Percentiles rank a stretch among this genome's conserved stretches.
phyloP scores from a whole-genome alignment of 306 rosid genomes.

The Oemleria cerasiformis region DNA sequence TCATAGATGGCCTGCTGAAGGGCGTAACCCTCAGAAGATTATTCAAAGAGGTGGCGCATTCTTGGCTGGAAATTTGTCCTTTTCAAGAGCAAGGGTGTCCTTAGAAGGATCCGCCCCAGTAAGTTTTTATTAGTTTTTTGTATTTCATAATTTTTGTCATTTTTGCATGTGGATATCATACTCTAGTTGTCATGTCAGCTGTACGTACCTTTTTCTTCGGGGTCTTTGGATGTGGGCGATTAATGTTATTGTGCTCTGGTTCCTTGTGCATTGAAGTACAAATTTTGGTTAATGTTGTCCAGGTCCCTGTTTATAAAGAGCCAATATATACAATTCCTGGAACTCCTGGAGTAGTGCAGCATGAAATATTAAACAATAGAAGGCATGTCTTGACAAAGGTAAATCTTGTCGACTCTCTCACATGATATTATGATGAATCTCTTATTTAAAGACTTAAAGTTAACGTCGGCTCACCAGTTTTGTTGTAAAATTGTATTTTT shows the following conservation, averaged over 20 bases:
- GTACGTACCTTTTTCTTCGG: background rate
- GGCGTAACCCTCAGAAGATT: slow-evolving; percentile 71
- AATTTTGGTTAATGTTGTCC: slow-evolving; percentile 27
- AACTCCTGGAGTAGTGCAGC: slow-evolving; percentile 85
- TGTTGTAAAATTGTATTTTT: slow-evolving; percentile 11
- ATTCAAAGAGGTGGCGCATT: slow-evolving; percentile 85
- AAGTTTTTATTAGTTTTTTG: slow-evolving; percentile 35
- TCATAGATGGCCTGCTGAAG: slow-evolving; percentile 92
- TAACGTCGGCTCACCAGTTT: background rate
- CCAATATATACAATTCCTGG: slow-evolving; percentile 73
- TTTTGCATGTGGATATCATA: background rate
- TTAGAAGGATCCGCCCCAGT: slow-evolving; percentile 91
- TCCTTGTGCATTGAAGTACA: slow-evolving; percentile 24
- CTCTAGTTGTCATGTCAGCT: background rate
- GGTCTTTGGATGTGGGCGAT: slow-evolving; percentile 21
- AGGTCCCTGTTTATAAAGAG: slow-evolving; percentile 92
- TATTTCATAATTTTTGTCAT: background rate
- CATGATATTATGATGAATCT: slow-evolving; percentile 11
- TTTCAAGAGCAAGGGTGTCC: slow-evolving; percentile 93
- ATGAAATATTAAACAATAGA: slow-evolving; percentile 90
- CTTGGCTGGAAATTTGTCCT: slow-evolving; percentile 93
- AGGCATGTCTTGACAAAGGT: slow-evolving; percentile 97
- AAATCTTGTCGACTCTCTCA: slow-evolving; percentile 26
- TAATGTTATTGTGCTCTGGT: slow-evolving; percentile 10
- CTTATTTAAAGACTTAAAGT: slow-evolving; percentile 14